These are phyloP conservation scores for Eremothecium sinecaudum DNA, from an alignment of 1,139 yeast species.

Conservation along the genomic window DNA sequence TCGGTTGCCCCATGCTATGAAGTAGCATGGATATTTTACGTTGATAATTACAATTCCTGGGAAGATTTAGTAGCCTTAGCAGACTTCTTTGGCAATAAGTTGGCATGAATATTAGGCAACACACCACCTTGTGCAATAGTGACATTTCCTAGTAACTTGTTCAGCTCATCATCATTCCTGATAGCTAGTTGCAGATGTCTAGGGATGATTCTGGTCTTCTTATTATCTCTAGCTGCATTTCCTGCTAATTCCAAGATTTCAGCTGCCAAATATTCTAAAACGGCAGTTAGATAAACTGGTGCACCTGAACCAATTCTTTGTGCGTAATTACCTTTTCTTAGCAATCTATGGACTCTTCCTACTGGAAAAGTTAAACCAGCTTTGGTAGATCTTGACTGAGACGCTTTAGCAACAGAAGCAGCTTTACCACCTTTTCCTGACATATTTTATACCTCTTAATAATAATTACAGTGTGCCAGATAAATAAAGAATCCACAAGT, in stretches of 20 bases:
- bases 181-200: slow-evolving; percentile 97
- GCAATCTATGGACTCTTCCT: slow-evolving; percentile 96
- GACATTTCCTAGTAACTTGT: slow-evolving; percentile 86
- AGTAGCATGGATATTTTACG: no score
- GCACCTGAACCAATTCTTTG: slow-evolving; percentile 99
- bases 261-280: slow-evolving; percentile 90
- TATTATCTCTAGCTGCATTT: slow-evolving; percentile 97
- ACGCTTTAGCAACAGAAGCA: slow-evolving; percentile 83
- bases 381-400: slow-evolving; percentile 95
- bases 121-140: slow-evolving; percentile 98
- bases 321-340: slow-evolving; percentile 97
- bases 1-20: no score
- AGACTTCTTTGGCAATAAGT: slow-evolving; percentile 91
- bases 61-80: slow-evolving; percentile 70
- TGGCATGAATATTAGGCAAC: slow-evolving; percentile 91
- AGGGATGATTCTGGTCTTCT: slow-evolving; percentile 96
- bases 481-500: no score
- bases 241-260: slow-evolving; percentile 98
- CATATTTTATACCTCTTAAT: slow-evolving; percentile 49
- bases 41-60: slow-evolving; percentile 79
- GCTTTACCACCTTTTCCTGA: slow-evolving; percentile 99
- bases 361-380: slow-evolving; percentile 99
- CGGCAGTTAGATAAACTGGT: slow-evolving; percentile 92
- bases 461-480: no score
- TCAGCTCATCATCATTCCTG: slow-evolving; percentile 96